A percentile compares a stretch with the other conserved stretches of the same genome.
Evolutionary conservation across 768 basidiomycete species (phyloP).

Genomic region (Tulasnella sp.): DNA sequence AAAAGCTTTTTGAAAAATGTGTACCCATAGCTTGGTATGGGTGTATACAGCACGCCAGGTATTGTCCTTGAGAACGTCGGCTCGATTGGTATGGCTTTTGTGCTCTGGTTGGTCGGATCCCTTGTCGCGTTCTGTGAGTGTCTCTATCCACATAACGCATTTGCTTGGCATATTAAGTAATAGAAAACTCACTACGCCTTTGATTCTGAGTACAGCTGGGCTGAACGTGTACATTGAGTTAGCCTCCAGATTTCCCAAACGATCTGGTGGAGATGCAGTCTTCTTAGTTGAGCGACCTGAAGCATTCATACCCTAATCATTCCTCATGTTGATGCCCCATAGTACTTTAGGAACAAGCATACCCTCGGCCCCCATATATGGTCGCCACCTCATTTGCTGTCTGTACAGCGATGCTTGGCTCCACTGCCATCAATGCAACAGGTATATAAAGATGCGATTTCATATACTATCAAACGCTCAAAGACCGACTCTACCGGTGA

Average conservation of each 20-base stretch:
- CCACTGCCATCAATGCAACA: not conserved
- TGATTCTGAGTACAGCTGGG: not conserved
- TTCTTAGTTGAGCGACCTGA: not conserved
- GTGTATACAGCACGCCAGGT: not conserved
- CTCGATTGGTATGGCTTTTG: not conserved
- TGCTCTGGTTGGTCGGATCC: not conserved
- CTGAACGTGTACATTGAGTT: not conserved
- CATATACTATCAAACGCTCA: no score
- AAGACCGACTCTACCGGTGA: not conserved
- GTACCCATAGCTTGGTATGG: not conserved
- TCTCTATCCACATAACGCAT: no score
- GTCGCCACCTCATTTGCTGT: not conserved
- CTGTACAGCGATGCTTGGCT: not conserved
- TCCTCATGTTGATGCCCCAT: not conserved
- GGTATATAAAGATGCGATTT: not conserved
- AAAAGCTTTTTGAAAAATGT: not conserved
- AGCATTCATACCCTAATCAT: no score
- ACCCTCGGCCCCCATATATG: not conserved
- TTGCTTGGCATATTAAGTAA: not conserved
- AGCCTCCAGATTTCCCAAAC: not conserved
- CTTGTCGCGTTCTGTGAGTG: not conserved
- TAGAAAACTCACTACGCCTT: not conserved
- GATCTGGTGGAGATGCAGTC: not conserved
- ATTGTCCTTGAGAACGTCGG: not conserved
- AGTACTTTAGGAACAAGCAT: not conserved